Evolutionary conservation across 192 early-diverging fungal genomes (phyloP).

Genomic region (Linderina pennispora): DNA sequence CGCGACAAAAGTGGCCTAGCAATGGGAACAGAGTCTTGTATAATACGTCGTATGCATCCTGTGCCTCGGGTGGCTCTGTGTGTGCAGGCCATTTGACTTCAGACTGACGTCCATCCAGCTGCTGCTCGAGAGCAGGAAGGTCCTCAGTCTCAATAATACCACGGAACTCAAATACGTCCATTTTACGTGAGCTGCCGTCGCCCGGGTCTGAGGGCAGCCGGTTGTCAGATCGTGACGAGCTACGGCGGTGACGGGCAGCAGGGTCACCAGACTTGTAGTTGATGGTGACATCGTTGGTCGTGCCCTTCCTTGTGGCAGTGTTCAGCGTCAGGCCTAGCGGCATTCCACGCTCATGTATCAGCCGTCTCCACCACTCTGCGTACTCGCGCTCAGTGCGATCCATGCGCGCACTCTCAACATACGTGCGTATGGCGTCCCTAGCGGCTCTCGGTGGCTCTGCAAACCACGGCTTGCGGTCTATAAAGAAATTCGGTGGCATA

Average conservation of each 20-base stretch:
- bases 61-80: conserved; percentile 7
- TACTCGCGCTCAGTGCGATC: conserved; percentile 43
- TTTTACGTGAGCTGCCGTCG: background rate
- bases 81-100: conserved; percentile 8
- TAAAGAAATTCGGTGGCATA: background rate
- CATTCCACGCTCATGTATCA: conserved; percentile 26
- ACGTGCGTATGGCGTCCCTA: conserved; percentile 12
- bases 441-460: conserved; percentile 19
- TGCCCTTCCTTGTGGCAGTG: conserved; percentile 1
- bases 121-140: conserved; percentile 25
- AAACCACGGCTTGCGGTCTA: background rate
- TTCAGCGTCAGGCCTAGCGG: conserved; percentile 39
- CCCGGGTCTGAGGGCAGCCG: background rate
- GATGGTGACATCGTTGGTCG: conserved; percentile 30
- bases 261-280: conserved; percentile 24
- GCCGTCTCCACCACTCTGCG: conserved; percentile 42
- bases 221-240: background rate
- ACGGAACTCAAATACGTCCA: conserved; percentile 35
- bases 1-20: conserved; percentile 21
- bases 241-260: background rate
- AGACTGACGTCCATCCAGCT: conserved; percentile 10
- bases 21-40: conserved; percentile 37
- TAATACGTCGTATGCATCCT: conserved; percentile 1
- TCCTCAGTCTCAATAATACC: conserved; percentile 42
- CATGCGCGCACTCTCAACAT: conserved; percentile 13